Evolutionary conservation across 2,329 filamentous ascomycete species (phyloP).

Genomic region (Talaromyces albobiverticillius): DNA sequence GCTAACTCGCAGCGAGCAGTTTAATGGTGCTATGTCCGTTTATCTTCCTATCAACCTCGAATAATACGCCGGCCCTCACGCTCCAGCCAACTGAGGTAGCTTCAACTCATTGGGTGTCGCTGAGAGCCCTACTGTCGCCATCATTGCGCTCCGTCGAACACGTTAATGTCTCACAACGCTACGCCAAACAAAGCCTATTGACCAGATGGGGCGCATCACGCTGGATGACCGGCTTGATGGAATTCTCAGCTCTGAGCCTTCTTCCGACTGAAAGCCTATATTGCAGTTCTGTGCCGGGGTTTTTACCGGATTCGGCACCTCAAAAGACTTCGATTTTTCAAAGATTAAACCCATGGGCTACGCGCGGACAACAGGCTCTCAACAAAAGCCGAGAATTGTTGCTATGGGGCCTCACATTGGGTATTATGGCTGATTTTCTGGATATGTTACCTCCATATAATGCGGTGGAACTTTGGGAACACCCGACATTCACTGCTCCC

Average conservation of each 20-base stretch:
- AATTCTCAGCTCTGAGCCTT: constrained; percentile 63
- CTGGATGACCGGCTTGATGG: constrained; percentile 62
- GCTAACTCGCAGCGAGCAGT: constrained; percentile 29
- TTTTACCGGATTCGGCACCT: constrained; percentile 35
- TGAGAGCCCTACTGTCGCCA: constrained; percentile 60
- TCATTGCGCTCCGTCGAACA: constrained; percentile 60
- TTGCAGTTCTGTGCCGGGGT: constrained; percentile 53
- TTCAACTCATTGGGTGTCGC: constrained; percentile 66
- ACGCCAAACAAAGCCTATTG: constrained; percentile 55
- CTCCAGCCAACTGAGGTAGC: constrained; percentile 69
- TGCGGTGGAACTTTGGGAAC: constrained; percentile 62
- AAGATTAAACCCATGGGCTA: constrained; percentile 26
- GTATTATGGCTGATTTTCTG: constrained; percentile 65
- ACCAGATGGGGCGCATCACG: constrained; percentile 55
- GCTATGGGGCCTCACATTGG: constrained; percentile 67
- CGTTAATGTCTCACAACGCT: constrained; percentile 62
- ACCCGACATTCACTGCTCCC: constrained; percentile 64
- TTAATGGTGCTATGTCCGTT: constrained; percentile 69
- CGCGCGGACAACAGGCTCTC: constrained; percentile 27
- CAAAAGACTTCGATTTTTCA: constrained; percentile 22
- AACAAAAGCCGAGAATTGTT: constrained; percentile 50
- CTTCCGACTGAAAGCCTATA: constrained; percentile 61
- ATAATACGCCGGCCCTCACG: constrained; percentile 54
- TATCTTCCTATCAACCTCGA: constrained; percentile 61
- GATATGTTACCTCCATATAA: constrained; percentile 64